phyloP scores from a whole-genome alignment of 108 stramenopile genomes.

The Pelagomonas calceolata region DNA sequence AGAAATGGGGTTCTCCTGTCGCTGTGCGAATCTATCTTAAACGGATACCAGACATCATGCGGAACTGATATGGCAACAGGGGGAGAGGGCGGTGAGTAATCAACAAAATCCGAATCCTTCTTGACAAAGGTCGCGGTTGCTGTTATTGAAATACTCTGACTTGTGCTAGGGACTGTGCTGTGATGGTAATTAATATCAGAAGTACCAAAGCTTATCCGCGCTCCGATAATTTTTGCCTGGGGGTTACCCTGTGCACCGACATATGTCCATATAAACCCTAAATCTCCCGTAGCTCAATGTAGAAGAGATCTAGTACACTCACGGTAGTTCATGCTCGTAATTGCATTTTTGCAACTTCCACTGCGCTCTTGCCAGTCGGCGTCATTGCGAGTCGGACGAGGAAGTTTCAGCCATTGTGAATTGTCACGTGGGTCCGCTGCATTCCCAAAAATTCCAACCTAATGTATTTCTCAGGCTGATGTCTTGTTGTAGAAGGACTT shows the following conservation, averaged over 20 bases:
- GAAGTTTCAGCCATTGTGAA: background rate
- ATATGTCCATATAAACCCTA: slow-evolving; percentile 29
- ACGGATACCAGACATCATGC: background rate
- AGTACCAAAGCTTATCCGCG: background rate
- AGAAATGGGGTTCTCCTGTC: too few relatives aligned
- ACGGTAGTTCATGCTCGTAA: background rate
- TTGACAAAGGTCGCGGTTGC: background rate
- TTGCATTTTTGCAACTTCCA: background rate
- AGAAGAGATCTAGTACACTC: too few relatives aligned
- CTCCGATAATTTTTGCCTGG: slow-evolving; percentile 37
- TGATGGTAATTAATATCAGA: background rate
- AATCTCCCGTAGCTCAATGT: too few relatives aligned
- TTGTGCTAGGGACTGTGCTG: background rate
- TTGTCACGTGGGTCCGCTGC: background rate
- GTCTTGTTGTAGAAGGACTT: too few relatives aligned
- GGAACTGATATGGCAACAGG: background rate
- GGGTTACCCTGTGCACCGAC: slow-evolving; percentile 31
- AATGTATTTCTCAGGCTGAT: too few relatives aligned
- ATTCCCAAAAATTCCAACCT: background rate
- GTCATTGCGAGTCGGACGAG: too few relatives aligned
- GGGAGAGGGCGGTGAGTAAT: background rate
- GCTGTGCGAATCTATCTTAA: background rate
- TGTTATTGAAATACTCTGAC: background rate
- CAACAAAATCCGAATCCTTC: background rate
- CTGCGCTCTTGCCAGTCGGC: background rate